phyloP scores from a whole-genome alignment of 768 basidiomycete species.

The Phaeolepiota aurea region DNA sequence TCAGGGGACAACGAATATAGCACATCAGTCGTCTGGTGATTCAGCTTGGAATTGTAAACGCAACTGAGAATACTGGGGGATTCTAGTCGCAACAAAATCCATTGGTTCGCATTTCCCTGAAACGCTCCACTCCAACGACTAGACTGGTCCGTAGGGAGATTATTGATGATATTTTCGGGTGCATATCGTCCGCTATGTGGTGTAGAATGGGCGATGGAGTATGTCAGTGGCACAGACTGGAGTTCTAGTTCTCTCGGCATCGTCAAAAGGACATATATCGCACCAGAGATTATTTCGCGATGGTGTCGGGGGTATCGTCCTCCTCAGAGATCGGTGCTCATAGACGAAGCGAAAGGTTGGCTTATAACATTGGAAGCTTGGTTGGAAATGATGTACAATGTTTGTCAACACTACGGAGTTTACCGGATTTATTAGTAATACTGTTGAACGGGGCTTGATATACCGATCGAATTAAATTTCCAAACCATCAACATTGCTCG shows the following conservation, averaged over 20 bases:
- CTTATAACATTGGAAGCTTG: not conserved
- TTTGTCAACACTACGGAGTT: not conserved
- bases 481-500: too few relatives aligned
- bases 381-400: not conserved
- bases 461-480: too few relatives aligned
- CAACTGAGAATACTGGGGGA: constrained; percentile 57
- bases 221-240: constrained; percentile 25
- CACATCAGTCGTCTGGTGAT: constrained; percentile 3
- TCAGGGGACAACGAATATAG: too few relatives aligned
- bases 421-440: not conserved
- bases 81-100: constrained; percentile 63
- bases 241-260: not conserved
- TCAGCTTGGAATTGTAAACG: constrained; percentile 15
- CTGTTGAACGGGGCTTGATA: too few relatives aligned
- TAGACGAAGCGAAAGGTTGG: not conserved
- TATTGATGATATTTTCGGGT: constrained; percentile 60
- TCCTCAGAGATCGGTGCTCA: too few relatives aligned
- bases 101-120: constrained; percentile 53
- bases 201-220: constrained; percentile 52
- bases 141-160: constrained; percentile 52
- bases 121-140: constrained; percentile 74
- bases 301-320: too few relatives aligned
- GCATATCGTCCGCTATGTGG: constrained; percentile 65
- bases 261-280: not conserved
- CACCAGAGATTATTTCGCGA: not conserved